Evolutionary conservation across 148 eudicot genomes (phyloP).

Genomic region (Vaccinium vitisidaea): DNA sequence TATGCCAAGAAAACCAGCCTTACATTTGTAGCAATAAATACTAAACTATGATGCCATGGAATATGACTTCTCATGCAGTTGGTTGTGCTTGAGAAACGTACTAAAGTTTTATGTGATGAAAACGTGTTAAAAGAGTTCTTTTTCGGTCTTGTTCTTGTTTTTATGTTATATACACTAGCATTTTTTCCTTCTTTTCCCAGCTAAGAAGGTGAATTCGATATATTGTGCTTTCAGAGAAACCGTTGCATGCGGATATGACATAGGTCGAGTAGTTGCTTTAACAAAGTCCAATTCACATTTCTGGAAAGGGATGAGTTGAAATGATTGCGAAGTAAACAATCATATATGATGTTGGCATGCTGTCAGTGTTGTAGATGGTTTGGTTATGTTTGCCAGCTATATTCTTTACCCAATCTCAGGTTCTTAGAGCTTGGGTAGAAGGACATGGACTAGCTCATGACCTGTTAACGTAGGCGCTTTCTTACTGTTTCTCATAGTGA

Average conservation of each 20-base stretch:
- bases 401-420: neutral
- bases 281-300: neutral
- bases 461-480: neutral
- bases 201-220: neutral
- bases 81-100: neutral
- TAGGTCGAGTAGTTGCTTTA: neutral
- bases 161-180: neutral
- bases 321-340: neutral
- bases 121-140: neutral
- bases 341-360: neutral
- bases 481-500: neutral
- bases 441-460: neutral
- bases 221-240: conserved; percentile 3
- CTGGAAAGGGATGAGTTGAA: neutral
- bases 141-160: neutral
- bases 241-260: neutral
- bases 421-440: conserved; percentile 7
- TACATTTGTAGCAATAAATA: neutral
- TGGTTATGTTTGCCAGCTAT: neutral
- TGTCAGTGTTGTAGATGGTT: neutral
- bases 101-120: neutral
- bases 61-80: neutral
- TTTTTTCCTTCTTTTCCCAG: neutral
- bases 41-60: neutral
- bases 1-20: neutral